Evolutionary conservation across 768 basidiomycete species (phyloP), one percentile per base, ranked within the genome.

Genomic region (Kwoniella botswanensis): DNA sequence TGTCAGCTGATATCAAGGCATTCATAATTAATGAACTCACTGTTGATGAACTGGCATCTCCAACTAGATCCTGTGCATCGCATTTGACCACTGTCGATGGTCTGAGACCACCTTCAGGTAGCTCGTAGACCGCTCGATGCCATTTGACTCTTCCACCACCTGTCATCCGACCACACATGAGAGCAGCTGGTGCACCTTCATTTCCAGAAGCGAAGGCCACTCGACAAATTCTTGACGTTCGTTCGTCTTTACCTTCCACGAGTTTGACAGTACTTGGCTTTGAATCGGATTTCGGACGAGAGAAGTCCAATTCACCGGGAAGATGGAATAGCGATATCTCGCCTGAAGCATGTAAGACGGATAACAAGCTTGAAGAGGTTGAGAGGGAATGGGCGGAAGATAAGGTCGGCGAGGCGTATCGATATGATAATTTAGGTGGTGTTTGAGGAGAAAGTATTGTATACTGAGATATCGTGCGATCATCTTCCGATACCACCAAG

Each of bases 291-390:
- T 77, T 74, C 1, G 80, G 80, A 55, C 75, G 69, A n/a, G 68
- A 52, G 62, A 80, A 71, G 64, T 78, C 76, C 3, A 78, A 61
- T 22, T 73, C 59, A 17, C 72, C 41, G 1, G 80, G 78, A 0
- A 80, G n/a, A 9, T 71, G 66, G 73, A 81, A 83, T n/a, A 83
- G 42, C 10, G 75, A 79, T n/a, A 81, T 71, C 63, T 82, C 80
- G 29, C 82, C 82, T 1, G 82, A 80, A 7, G 63, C 52, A 54
- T 82, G 80, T 22, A 82, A 64, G 21, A 81, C 74, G 1, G 78
- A 77, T 15, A 83, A 46, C 22, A 71, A 66, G 13, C 50, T 64
- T 4, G 77, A 58, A 2, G 73, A 72, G 4, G 74, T n/a, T 11
- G 79, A 64, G 17, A 78, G 43, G 44, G 76, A 79, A 60, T 83